Evolutionary conservation across 2,329 filamentous ascomycete genomes (phyloP), one percentile per base, ranked within the genome.

Genomic region (Fusarium pseudoanthophilum): DNA sequence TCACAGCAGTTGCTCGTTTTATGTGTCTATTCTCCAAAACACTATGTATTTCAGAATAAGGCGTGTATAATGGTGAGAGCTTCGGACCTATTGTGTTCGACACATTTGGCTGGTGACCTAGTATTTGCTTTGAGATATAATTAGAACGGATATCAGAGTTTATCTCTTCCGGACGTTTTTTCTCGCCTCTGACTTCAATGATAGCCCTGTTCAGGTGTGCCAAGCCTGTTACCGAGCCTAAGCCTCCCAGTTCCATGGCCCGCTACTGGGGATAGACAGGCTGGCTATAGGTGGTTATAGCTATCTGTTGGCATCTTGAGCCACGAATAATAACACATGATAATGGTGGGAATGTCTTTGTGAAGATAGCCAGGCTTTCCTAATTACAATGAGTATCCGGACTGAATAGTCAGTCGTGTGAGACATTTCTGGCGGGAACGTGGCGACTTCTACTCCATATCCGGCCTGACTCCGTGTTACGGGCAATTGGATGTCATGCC

Each of bases 351-450:
- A 49, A 57, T 39, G 32, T 57, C 11, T 61, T 43, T 40, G 49
- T 49, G 52, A 56, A 60, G 43, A 68, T 48, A 28, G 39, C 62
- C 63, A 40, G 67, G 63, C 14, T 14, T 49, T 34, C 48, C 58
- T 64, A 75, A 77, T 78, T 77, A 51, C 64, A 39, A 59, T 55
- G 39, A 61, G 66, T 56, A 60, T 62, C 64, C 37, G 63, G 58
- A 46, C 71, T 68, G 49, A 69, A 56, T 43, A 51, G 60, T 70
- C 67, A 75, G 72, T 51, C 58, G 58, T 43, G 43, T 48, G 39
- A 55, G 55, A 37, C 18, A 63, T 48, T 37, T 62, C 56, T 53
- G 46, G 40, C 45, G 56, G 43, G 48, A 46, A 45, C 59, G 26
- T 48, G 48, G n/a, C 39, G 37, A 24, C 24, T 51, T 16, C 30